Base-by-base conservation (phyloP, 1,284 basidiomycete species). In the Heterobasidion irregulare region DNA sequence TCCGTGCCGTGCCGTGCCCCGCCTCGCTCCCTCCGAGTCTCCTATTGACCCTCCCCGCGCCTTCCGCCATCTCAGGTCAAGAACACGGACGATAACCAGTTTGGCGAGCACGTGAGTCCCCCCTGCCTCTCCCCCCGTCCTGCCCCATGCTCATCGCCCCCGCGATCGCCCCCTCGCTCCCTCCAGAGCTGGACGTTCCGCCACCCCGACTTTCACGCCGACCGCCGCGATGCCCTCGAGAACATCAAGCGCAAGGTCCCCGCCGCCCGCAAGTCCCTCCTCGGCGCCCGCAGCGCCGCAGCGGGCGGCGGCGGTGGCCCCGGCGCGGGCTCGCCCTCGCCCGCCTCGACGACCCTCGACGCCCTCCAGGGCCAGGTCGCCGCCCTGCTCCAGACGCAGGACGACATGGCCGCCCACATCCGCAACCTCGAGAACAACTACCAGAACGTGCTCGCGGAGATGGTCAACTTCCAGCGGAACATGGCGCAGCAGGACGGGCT, bases 241-340 rank as follows among this genome's bases (percentile, higher is more conserved):
- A 92, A 93, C 64, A 97, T 98, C 73, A 94, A 94, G 72, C 87
- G 94, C 61, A 96, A 96, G 72, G 88, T 91, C 13, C 92, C 92
- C 44, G 78, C 82, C 10, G 80, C 82, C 54, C 83, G 84, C 58
- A 89, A 86, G 71, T 66, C 72, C 41, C 16, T 16, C 41, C 16
- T 16, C 41, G 13, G 41, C 41, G 16, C 41, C 41, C 13, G 13
- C 41, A 44, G 16, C 41, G 41, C 41, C 41, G 12, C 41, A 3
- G 57, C 55, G 55, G 57, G 58, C 56, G 62, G 59, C 62, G 45
- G 62, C 16, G 16, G 56, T 60, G 68, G 55, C 49, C 56, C 65
- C 59, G 65, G 64, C 59, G 59, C 63, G 57, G 64, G 64, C 57
- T 71, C 71, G 50, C 63, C 68, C 53, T 64, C 70, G 63, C 63